A percentile compares a stretch with the other conserved stretches of the same genome.
Evolutionary conservation across 352 stramenopile genomes (phyloP).

Genomic region (Phytophthora hybrid): DNA sequence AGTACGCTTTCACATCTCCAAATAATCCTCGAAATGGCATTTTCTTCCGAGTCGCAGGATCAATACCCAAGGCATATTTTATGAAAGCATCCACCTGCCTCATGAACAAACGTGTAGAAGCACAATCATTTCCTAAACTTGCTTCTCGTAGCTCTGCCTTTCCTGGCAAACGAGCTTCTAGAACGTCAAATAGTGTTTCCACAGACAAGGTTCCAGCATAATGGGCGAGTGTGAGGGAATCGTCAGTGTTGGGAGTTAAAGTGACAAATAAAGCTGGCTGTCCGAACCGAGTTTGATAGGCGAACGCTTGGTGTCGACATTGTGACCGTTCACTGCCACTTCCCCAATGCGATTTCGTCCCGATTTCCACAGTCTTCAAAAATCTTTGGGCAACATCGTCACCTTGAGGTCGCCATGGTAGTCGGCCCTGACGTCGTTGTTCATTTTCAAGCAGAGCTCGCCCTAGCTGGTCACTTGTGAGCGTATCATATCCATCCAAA

Average conservation of each 20-base stretch:
- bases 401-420: too few relatives aligned
- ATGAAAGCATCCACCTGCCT: constrained; percentile 8
- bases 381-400: constrained; percentile 1
- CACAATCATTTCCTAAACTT: too few relatives aligned
- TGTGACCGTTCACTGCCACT: constrained; percentile 6
- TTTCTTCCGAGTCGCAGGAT: neutral
- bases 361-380: constrained; percentile 12
- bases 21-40: constrained; percentile 2
- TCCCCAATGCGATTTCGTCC: neutral
- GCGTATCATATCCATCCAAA: constrained; percentile 7
- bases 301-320: constrained; percentile 9
- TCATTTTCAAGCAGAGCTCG: too few relatives aligned
- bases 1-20: constrained; percentile 4
- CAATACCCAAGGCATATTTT: constrained; percentile 1
- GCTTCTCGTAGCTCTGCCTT: neutral
- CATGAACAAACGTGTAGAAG: constrained; percentile 5
- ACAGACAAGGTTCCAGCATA: neutral
- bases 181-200: constrained; percentile 1
- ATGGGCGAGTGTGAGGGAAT: neutral
- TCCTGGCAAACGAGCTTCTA: neutral
- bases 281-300: constrained; percentile 11
- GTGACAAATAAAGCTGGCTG: constrained; percentile 18
- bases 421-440: too few relatives aligned
- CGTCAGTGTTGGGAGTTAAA: constrained; percentile 7
- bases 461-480: too few relatives aligned